A percentile compares a stretch with the other conserved stretches of the same genome.
These are phyloP conservation scores for Stachybotrys echinatus DNA, from an alignment of 2,329 filamentous ascomycete species.

Conservation along the genomic window DNA sequence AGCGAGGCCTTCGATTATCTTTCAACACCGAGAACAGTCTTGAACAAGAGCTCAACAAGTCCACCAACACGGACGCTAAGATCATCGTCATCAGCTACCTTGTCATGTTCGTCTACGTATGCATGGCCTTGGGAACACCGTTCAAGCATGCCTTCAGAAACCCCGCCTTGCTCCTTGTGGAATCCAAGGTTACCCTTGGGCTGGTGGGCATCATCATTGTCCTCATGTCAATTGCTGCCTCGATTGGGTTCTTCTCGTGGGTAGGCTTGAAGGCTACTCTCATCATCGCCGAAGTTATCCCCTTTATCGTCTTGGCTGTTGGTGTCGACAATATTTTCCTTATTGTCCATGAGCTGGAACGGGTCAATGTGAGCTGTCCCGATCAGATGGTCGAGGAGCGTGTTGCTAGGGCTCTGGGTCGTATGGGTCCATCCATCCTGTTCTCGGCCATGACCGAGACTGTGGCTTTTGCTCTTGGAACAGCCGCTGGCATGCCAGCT, in stretches of 20 bases:
- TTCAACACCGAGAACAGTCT: constrained; percentile 95
- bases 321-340: constrained; percentile 99
- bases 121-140: constrained; percentile 83
- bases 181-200: constrained; percentile 96
- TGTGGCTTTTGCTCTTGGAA: constrained; percentile 84
- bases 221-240: constrained; percentile 93
- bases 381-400: constrained; percentile 84
- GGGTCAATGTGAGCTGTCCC: constrained; percentile 86
- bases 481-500: constrained; percentile 95
- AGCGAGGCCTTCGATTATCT: constrained; percentile 77
- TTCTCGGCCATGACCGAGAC: constrained; percentile 95
- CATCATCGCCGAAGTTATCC: constrained; percentile 98
- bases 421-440: constrained; percentile 95
- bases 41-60: constrained; percentile 95
- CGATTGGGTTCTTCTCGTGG: constrained; percentile 91
- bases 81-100: constrained; percentile 96
- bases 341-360: constrained; percentile 96
- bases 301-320: constrained; percentile 92
- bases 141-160: constrained; percentile 74
- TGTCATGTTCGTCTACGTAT: constrained; percentile 98
- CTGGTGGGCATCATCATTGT: constrained; percentile 93
- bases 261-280: constrained; percentile 88
- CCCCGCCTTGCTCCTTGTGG: constrained; percentile 78
- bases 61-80: constrained; percentile 95
- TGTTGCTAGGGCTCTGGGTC: constrained; percentile 80